Percentiles rank a stretch among this genome's conserved stretches.
phyloP scores from a whole-genome alignment of 305 asterid species.

The Galium porrigens region DNA sequence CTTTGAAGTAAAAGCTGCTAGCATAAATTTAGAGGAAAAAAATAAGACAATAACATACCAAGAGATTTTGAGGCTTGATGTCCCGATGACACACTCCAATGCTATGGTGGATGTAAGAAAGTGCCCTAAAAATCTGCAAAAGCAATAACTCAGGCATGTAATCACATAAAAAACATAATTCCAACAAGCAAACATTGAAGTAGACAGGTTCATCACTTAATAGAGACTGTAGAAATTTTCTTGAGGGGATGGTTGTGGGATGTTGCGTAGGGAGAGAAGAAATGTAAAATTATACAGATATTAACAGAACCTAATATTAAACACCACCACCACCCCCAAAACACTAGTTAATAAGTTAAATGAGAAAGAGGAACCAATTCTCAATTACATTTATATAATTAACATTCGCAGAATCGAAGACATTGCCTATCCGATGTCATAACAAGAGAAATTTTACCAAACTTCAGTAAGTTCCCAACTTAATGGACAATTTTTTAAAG shows the following conservation, averaged over 20 bases:
- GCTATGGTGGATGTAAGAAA: constrained; percentile 67
- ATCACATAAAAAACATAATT: constrained; percentile 7
- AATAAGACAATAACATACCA: constrained; percentile 19
- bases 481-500: neutral
- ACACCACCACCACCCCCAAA: too few species aligned
- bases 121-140: constrained; percentile 73
- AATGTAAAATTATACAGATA: too few species aligned
- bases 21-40: neutral
- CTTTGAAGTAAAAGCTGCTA: neutral
- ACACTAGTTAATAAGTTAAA: too few species aligned
- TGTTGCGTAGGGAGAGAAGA: neutral
- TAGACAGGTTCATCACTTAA: neutral
- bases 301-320: too few species aligned
- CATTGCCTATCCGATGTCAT: too few species aligned
- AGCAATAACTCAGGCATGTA: constrained; percentile 11
- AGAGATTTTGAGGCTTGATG: constrained; percentile 73
- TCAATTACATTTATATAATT: neutral
- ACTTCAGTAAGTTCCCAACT: neutral
- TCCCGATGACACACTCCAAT: constrained; percentile 93
- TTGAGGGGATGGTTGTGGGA: neutral
- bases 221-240: neutral
- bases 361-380: neutral
- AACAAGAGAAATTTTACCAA: neutral
- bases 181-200: neutral
- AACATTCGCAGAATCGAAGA: neutral